phyloP scores from a whole-genome alignment of 2,329 filamentous ascomycete genomes.

The Lachnellula occidentalis region DNA sequence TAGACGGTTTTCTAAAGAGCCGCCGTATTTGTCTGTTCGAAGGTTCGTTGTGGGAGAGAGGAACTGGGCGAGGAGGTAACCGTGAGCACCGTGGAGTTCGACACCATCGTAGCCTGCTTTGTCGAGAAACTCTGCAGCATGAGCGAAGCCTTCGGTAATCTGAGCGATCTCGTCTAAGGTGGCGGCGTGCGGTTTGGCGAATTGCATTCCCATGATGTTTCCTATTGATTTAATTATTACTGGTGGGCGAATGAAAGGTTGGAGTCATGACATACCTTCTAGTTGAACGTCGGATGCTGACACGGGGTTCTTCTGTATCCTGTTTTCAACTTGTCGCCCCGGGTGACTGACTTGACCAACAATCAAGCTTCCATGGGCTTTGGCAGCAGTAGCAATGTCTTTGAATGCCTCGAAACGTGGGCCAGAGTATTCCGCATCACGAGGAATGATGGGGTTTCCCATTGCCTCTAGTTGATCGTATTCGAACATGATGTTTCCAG shows the following conservation, averaged over 20 bases:
- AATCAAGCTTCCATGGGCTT: slow-evolving; percentile 52
- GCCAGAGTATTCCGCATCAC: slow-evolving; percentile 44
- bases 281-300: slow-evolving; percentile 37
- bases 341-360: slow-evolving; percentile 59
- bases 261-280: slow-evolving; percentile 20
- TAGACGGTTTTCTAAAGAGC: slow-evolving; percentile 29
- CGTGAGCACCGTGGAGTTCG: slow-evolving; percentile 29
- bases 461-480: slow-evolving; percentile 51
- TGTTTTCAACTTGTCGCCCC: slow-evolving; percentile 38
- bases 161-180: slow-evolving; percentile 48
- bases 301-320: slow-evolving; percentile 34
- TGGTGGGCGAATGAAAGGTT: neutral
- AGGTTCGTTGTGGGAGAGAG: slow-evolving; percentile 26
- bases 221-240: slow-evolving; percentile 5
- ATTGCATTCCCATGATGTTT: slow-evolving; percentile 41
- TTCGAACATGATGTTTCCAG: slow-evolving; percentile 61
- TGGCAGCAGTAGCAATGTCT: slow-evolving; percentile 47
- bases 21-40: slow-evolving; percentile 29
- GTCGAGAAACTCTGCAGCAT: slow-evolving; percentile 56
- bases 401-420: slow-evolving; percentile 56
- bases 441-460: slow-evolving; percentile 55
- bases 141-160: slow-evolving; percentile 56
- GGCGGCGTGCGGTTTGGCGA: slow-evolving; percentile 48
- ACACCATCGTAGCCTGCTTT: slow-evolving; percentile 55
- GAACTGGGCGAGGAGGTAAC: slow-evolving; percentile 31